Evolutionary conservation across 2,329 filamentous ascomycete species (phyloP), one percentile per base, ranked within the genome.

Genomic region (Colletotrichum incanum): DNA sequence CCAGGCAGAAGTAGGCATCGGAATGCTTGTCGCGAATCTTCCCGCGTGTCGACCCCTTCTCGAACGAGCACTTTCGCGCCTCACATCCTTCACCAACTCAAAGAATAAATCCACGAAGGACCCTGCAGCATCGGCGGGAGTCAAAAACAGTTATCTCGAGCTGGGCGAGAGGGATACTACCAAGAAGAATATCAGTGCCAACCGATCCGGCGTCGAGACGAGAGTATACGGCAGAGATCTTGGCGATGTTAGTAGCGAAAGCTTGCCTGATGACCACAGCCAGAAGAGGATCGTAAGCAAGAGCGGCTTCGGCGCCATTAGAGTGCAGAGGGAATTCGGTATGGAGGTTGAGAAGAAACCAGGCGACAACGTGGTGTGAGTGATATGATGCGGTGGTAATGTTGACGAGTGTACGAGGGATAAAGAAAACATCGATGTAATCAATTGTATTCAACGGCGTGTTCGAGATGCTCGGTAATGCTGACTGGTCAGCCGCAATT

Each of bases 1-100:
- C 3, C 69, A 72, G 14, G 69, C 69, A 37, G 69, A 72, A 49
- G 69, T 72, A n/a, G 69, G 69, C 54, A 72, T 72, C 60, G 69
- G 69, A 31, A 59, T 72, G 65, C 52, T 72, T 8, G 69, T 72
- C 31, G 69, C 69, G 28, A 72, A 72, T 39, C 65, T 72, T 20
- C 69, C 69, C 16, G 69, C 69, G 14, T 72, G 69, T 26, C 65
- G 69, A 34, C 69, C 69, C 2, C 59, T 72, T 18, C 69, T 72
- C 54, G 69, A 72, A 54, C 65, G 69, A 23, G 47, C 47, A 28
- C 66, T 72, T 5, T 31, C 69, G 5, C 69, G 54, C 31, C 69
- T 72, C 23, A 64, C 69, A 12, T 72, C 69, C 14, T 72, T 69
- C 6, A 69, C 69, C 20, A 47, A 47, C 43, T 72, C 69, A 9